phyloP scores from a whole-genome alignment of 208 protist species.

The Phytomonas sp. region DNA sequence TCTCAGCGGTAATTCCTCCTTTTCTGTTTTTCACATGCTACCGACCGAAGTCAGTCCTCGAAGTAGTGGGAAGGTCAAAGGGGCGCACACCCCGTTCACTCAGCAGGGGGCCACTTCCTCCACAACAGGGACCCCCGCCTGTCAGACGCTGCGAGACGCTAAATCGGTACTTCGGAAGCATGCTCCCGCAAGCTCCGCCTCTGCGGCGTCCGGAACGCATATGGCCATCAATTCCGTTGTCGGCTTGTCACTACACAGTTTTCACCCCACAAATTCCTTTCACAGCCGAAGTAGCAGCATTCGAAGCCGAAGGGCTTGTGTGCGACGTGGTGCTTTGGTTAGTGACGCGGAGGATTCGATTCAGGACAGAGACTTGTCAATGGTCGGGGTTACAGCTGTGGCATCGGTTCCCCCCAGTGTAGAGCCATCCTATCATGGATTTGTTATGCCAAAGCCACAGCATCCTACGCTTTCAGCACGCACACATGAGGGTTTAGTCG shows the following conservation, averaged over 20 bases:
- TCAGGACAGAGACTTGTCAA: neutral
- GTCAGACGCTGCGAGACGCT: neutral
- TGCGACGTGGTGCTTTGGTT: neutral
- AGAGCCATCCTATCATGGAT: neutral
- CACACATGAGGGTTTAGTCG: neutral
- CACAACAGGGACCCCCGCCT: neutral
- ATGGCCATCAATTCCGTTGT: neutral
- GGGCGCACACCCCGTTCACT: neutral
- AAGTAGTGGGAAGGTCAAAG: neutral
- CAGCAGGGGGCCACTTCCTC: neutral
- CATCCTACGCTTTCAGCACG: neutral
- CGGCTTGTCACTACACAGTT: neutral
- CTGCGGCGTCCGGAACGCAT: neutral
- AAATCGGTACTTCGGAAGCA: neutral
- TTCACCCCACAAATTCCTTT: neutral
- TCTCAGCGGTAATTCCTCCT: neutral
- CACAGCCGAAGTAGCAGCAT: conserved; percentile 1
- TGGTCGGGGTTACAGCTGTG: neutral
- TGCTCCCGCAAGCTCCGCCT: neutral
- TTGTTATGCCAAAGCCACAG: neutral
- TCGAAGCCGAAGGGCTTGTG: neutral
- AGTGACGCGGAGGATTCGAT: neutral
- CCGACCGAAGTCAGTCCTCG: neutral
- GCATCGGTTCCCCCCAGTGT: neutral
- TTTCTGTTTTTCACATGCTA: neutral